A percentile compares a stretch with the other conserved stretches of the same genome.
Evolutionary conservation across 2,329 filamentous ascomycete genomes (phyloP).

Genomic region (Hypoxylon rubiginosum): DNA sequence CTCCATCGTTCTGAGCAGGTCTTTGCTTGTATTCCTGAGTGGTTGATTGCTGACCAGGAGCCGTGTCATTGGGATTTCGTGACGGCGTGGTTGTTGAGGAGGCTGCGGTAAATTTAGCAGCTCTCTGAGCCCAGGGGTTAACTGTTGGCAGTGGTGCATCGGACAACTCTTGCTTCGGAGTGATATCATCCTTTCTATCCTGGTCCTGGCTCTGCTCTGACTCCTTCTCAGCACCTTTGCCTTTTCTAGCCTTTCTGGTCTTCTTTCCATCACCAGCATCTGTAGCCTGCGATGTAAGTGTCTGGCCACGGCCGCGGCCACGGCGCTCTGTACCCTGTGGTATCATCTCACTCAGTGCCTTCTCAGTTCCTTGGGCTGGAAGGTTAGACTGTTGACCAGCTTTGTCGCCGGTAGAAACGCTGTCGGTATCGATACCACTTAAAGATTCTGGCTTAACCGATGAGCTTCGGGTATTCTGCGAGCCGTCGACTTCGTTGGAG

Average conservation of each 20-base stretch:
- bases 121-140: slow-evolving; percentile 88
- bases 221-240: slow-evolving; percentile 64
- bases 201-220: slow-evolving; percentile 65
- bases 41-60: slow-evolving; percentile 5
- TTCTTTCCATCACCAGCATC: slow-evolving; percentile 77
- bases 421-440: slow-evolving; percentile 39
- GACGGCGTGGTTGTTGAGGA: slow-evolving; percentile 38
- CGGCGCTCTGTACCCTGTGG: slow-evolving; percentile 59
- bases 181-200: slow-evolving; percentile 71
- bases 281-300: slow-evolving; percentile 73
- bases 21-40: slow-evolving; percentile 42
- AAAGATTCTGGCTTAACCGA: slow-evolving; percentile 47
- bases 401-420: slow-evolving; percentile 41
- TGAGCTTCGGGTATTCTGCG: slow-evolving; percentile 43
- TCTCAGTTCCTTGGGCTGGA: slow-evolving; percentile 39
- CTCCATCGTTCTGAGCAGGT: slow-evolving; percentile 39
- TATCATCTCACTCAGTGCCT: slow-evolving; percentile 39
- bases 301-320: slow-evolving; percentile 71
- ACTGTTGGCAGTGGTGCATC: slow-evolving; percentile 86
- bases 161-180: slow-evolving; percentile 75
- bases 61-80: slow-evolving; percentile 42
- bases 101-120: slow-evolving; percentile 64
- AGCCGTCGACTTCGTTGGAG: slow-evolving; percentile 54
- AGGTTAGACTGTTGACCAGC: slow-evolving; percentile 34
- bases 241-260: slow-evolving; percentile 75